Conservation (phyloP, 75 land plant genomes). For the Picea sitchensis region DNA sequence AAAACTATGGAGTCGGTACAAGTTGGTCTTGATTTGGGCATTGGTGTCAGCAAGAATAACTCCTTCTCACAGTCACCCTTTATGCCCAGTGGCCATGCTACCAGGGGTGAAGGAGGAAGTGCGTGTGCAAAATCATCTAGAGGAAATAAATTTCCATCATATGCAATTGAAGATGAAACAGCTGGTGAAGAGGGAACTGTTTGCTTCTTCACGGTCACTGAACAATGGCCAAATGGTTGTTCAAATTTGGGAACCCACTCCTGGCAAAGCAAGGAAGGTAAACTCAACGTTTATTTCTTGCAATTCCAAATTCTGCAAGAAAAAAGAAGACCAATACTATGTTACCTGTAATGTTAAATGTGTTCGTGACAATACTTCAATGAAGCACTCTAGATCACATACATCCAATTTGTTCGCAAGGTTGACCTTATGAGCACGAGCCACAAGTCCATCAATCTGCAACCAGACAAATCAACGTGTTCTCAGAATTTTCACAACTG, state of each 20-base stretch:
- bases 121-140: constrained; percentile 7
- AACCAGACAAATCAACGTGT: constrained; percentile 9
- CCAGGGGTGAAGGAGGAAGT: constrained; percentile 73
- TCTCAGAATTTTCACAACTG: neutral
- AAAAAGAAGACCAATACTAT: neutral
- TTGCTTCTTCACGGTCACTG: neutral
- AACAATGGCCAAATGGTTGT: constrained; percentile 14
- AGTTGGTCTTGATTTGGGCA: constrained; percentile 29
- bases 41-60: constrained; percentile 61
- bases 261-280: constrained; percentile 19
- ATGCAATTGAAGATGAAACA: neutral
- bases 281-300: neutral
- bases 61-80: constrained; percentile 39
- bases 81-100: constrained; percentile 49
- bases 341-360: constrained; percentile 45
- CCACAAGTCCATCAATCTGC: constrained; percentile 69
- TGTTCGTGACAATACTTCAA: constrained; percentile 32
- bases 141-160: constrained; percentile 10
- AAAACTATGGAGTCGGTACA: constrained; percentile 19
- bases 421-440: constrained; percentile 32
- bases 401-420: constrained; percentile 10
- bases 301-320: neutral
- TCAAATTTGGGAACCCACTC: constrained; percentile 51
- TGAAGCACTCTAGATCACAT: constrained; percentile 47
- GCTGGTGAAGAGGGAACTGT: neutral